Conservation (phyloP, 345 rosid species). For the Eucalyptus camaldulensis region DNA sequence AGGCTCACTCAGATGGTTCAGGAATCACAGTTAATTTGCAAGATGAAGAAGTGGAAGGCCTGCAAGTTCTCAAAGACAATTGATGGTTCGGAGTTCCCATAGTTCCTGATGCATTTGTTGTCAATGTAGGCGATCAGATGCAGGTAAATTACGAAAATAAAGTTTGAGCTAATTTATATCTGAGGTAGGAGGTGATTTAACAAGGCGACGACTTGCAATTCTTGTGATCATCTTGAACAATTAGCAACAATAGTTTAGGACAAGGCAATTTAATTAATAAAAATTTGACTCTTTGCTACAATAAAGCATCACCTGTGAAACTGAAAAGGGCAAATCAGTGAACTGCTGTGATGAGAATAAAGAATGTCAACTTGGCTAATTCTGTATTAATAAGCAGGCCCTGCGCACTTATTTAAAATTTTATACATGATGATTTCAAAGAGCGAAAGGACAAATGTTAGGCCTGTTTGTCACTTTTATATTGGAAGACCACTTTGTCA, state of each 20-base stretch:
- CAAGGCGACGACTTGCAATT: background rate
- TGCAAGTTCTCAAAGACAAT: constrained; percentile 1
- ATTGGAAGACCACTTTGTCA: background rate
- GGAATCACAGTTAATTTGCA: constrained; percentile 12
- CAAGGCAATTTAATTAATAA: background rate
- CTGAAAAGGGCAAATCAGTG: background rate
- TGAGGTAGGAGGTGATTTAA: background rate
- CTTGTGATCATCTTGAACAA: background rate
- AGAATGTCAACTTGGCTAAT: background rate
- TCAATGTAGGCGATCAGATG: constrained; percentile 12
- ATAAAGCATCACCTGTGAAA: background rate
- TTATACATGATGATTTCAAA: background rate
- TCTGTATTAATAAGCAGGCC: background rate
- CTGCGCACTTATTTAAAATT: background rate
- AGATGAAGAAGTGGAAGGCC: constrained; percentile 17
- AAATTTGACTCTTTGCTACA: background rate
- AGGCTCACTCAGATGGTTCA: constrained; percentile 21
- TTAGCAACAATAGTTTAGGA: background rate
- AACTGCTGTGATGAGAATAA: background rate
- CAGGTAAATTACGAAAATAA: background rate
- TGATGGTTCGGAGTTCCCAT: constrained; percentile 15
- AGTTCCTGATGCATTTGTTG: constrained; percentile 5
- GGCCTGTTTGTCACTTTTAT: background rate
- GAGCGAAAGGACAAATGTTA: background rate
- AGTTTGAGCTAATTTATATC: background rate